Conservation (phyloP, 495 filamentous ascomycete genomes). For the Aspergillus egyptiacus region DNA sequence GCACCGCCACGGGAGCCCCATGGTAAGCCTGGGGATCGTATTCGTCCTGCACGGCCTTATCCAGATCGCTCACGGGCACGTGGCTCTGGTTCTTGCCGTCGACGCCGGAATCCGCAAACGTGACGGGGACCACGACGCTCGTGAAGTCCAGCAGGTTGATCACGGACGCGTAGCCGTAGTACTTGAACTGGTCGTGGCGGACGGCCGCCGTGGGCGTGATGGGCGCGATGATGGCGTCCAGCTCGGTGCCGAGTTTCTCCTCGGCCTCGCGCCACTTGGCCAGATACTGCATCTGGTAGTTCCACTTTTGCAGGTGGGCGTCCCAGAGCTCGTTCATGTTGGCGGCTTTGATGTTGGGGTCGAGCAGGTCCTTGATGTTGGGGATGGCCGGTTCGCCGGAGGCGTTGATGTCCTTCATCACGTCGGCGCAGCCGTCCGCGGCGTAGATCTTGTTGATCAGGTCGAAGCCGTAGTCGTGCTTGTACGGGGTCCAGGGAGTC, state of each 20-base stretch:
- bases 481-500: constrained; percentile 36
- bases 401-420: constrained; percentile 32
- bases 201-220: constrained; percentile 40
- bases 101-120: constrained; percentile 33
- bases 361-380: constrained; percentile 35
- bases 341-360: constrained; percentile 24
- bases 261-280: constrained; percentile 27
- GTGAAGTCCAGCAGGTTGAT: constrained; percentile 44
- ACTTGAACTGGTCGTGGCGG: constrained; percentile 28
- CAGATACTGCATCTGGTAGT: constrained; percentile 34
- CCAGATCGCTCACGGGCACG: constrained; percentile 28
- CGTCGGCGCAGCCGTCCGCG: constrained; percentile 32
- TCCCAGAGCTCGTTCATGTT: constrained; percentile 31
- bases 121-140: constrained; percentile 41
- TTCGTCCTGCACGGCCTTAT: constrained; percentile 21
- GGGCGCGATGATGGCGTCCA: constrained; percentile 46
- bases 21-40: constrained; percentile 44
- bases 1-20: constrained; percentile 43
- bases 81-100: constrained; percentile 26
- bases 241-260: constrained; percentile 23
- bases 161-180: constrained; percentile 33
- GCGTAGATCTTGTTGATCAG: constrained; percentile 34
- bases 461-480: constrained; percentile 28
- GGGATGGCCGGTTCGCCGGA: constrained; percentile 45
- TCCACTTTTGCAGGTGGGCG: constrained; percentile 32